Base-by-base conservation (phyloP, 345 rosid species). In the Euclidium syriacum region DNA sequence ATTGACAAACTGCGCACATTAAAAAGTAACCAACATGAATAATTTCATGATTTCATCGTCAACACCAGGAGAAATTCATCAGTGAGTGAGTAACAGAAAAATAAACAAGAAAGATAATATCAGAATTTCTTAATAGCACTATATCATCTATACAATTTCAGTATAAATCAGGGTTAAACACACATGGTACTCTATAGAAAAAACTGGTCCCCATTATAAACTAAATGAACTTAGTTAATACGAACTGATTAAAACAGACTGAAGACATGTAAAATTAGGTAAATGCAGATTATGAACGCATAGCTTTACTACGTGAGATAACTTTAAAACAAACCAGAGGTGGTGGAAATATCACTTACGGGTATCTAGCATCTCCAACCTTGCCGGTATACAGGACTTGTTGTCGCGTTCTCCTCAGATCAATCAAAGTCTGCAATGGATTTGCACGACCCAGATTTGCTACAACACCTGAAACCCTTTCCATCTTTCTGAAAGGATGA, bases 321-420 rank as follows among this genome's bases (percentile, higher is more conserved):
- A 29, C 22, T 35, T 52, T 17, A 16, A 20, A 58, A 50, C 9
- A 22, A 36, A 48, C 41, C 32, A 43, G 33, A 11, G 17, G 38
- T 26, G 39, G 50, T 26, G 42, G 7, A 60, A 57, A 46, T 43
- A 30, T 48, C 24, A 78, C 96, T 92, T 80, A 92, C 97, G 97
- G 97, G 60, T 85, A 92, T 87, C 99, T 75, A 3, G 99, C 95
- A 84, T 87, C 96, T 75, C 96, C 97, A 78, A 87, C 97, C 78
- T 83, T 90, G 78, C 96, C 99, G 3, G 95, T 85, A 74, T 87
- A 89, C 11, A 49, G 68, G 67, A 92, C 97, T 39, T 82, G 97
- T 44, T 89, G 95, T 1, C 97, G 78, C 43, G 86, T 82, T 83
- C 75, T 92, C 65, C 99, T 82, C 78, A 84, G 74, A 70, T 92